Percentiles rank a stretch among this genome's conserved stretches.
Conservation (phyloP, 805 yeast species). For the Metschnikowia proteae region DNA sequence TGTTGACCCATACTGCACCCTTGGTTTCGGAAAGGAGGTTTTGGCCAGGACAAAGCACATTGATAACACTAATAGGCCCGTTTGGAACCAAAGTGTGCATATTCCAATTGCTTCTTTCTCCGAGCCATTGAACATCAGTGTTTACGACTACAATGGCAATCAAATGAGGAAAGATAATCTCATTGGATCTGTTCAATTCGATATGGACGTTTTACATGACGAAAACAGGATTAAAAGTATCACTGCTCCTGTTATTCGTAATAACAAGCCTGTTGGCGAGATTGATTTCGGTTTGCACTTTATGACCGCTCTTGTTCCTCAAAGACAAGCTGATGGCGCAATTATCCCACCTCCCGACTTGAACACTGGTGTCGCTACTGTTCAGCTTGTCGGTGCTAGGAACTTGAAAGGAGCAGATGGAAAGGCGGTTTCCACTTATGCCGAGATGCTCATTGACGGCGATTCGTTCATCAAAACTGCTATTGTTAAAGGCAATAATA, state of each 20-base stretch:
- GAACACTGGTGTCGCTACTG: conserved; percentile 84
- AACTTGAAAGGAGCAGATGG: conserved; percentile 45
- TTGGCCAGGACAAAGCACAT: conserved; percentile 69
- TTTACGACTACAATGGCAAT: conserved; percentile 70
- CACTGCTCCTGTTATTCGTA: conserved; percentile 62
- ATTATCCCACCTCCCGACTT: conserved; percentile 83
- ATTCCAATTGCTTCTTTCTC: conserved; percentile 70
- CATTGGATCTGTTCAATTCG: conserved; percentile 73
- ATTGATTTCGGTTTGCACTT: conserved; percentile 66
- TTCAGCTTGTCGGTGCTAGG: conserved; percentile 65
- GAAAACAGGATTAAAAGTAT: conserved; percentile 48
- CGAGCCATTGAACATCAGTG: conserved; percentile 73
- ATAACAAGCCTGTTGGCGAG: conserved; percentile 79
- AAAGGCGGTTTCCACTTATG: conserved; percentile 53
- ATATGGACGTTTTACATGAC: conserved; percentile 61
- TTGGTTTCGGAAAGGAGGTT: conserved; percentile 56
- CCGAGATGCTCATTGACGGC: conserved; percentile 66
- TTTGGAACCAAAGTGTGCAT: conserved; percentile 77
- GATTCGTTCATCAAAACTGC: conserved; percentile 57
- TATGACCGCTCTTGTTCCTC: conserved; percentile 68
- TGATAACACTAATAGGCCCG: conserved; percentile 65
- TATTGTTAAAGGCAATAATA: conserved; percentile 54
- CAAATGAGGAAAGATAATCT: conserved; percentile 67
- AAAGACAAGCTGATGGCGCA: conserved; percentile 73
- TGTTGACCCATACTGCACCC: conserved; percentile 82